Evolutionary conservation across 768 basidiomycete genomes (phyloP), one percentile per base, ranked within the genome.

Genomic region (Leccinum boreale): DNA sequence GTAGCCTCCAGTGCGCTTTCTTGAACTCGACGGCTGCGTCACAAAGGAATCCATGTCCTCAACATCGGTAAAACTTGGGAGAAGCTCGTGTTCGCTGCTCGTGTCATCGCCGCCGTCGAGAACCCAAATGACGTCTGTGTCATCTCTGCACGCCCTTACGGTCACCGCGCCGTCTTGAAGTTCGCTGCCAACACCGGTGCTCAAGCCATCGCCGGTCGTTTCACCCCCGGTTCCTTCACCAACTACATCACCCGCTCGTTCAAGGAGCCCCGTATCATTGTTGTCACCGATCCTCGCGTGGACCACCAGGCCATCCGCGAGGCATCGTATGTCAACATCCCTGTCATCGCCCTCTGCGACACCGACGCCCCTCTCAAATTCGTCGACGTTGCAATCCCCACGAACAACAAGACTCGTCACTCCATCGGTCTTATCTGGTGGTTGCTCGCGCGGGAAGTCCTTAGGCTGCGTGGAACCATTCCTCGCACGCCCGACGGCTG

Each of bases 1-100:
- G 15, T 44, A 56, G 31, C 52, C 23, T 55, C 33, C 35, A 55
- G 48, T 50, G 46, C 28, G 26, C 39, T 62, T 62, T 57, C 61
- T 52, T 55, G 53, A 69, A 55, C 19, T 28, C 45, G 50, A 57
- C n/a, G 46, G 12, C 51, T 19, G 35, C 52, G 59, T 50, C 36
- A 3, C 49, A 23, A 75, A 97, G 95, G 95, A 65, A 92, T 98
- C 76, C 89, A 99, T 80, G 79, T 99, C 72, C 77, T 98, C 69
- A 97, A 98, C 86, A 90, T 98, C 66, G 97, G 97, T 72, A 99
- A 98, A 85, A 99, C 96, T 64, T 98, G 95, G 95, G 96, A 98
- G 79, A 99, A 99, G 78, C 85, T 99, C 64, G 94, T 98, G 63
- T 84, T 99, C 68, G 97, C 97, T 58, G 97, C 97, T 62, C 93